Evolutionary conservation across 768 basidiomycete genomes (phyloP).

Genomic region (Cystoderma amianthinum): DNA sequence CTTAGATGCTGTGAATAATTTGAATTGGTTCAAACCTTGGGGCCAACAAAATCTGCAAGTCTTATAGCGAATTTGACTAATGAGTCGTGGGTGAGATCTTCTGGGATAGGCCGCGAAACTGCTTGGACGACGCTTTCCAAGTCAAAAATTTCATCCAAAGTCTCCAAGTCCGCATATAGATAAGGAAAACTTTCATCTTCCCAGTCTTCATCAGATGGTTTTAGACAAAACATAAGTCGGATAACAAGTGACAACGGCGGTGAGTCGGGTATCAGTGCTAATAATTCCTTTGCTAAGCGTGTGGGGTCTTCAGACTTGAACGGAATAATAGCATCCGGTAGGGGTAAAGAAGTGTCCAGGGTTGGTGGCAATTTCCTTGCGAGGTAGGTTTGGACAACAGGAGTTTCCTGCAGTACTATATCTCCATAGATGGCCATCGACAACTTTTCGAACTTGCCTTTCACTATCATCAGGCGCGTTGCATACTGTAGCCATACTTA

Average conservation of each 20-base stretch:
- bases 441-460: conserved; percentile 61
- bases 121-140: conserved; percentile 49
- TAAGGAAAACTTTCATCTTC: conserved; percentile 68
- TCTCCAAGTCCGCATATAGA: conserved; percentile 54
- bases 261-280: conserved; percentile 52
- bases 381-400: conserved; percentile 28
- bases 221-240: conserved; percentile 73
- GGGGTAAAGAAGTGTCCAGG: conserved; percentile 21
- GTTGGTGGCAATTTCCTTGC: conserved; percentile 27
- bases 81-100: conserved; percentile 42
- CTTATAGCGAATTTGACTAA: conserved; percentile 49
- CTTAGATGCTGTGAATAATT: background rate
- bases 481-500: conserved; percentile 38
- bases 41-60: conserved; percentile 46
- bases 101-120: conserved; percentile 51
- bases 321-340: conserved; percentile 53
- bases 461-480: conserved; percentile 75
- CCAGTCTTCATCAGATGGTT: conserved; percentile 77
- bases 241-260: conserved; percentile 61
- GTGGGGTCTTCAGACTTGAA: conserved; percentile 56
- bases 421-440: conserved; percentile 63
- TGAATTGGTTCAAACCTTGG: conserved; percentile 37
- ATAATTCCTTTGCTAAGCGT: conserved; percentile 50
- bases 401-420: conserved; percentile 36
- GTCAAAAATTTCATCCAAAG: conserved; percentile 43